These are phyloP conservation scores for Smithsoniella earleae DNA, from an alignment of 163 green algal species.

Conservation along the genomic window DNA sequence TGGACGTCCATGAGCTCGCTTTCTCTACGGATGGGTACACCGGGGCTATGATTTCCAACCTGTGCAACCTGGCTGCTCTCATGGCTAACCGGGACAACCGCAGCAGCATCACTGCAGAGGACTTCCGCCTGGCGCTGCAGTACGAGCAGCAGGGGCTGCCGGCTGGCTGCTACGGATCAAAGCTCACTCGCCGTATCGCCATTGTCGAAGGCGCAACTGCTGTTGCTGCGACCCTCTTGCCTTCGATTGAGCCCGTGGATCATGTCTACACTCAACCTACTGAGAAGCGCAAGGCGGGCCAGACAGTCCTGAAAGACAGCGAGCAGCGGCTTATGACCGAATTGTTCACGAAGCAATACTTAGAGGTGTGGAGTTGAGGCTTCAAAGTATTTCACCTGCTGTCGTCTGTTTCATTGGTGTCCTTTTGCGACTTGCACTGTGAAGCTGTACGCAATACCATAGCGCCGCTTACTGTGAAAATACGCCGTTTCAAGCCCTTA, in stretches of 20 bases:
- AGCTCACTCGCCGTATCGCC: constrained; percentile 43
- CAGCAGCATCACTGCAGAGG: constrained; percentile 40
- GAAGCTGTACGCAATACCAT: too few species aligned
- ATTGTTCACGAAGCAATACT: constrained; percentile 71
- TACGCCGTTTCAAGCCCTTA: too few species aligned
- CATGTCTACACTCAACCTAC: constrained; percentile 65
- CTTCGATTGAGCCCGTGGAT: constrained; percentile 74
- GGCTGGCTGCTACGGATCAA: constrained; percentile 35
- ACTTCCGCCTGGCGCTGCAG: constrained; percentile 54
- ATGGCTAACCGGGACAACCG: constrained; percentile 40
- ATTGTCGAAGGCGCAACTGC: constrained; percentile 67
- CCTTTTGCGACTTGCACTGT: too few species aligned
- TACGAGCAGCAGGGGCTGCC: constrained; percentile 47
- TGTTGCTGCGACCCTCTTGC: constrained; percentile 67
- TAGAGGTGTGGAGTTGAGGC: constrained; percentile 42
- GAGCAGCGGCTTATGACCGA: constrained; percentile 71
- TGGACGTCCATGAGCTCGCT: constrained; percentile 51
- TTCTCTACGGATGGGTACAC: constrained; percentile 49
- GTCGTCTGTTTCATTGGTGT: too few species aligned
- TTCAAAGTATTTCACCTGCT: too few species aligned
- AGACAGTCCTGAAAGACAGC: constrained; percentile 72
- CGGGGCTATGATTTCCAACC: constrained; percentile 57
- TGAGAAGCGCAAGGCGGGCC: constrained; percentile 65
- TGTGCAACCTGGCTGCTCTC: constrained; percentile 62
- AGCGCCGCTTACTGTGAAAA: too few species aligned